Percentiles rank a stretch among this genome's conserved stretches.
Evolutionary conservation across 176 grass and related monocot species (phyloP).

Genomic region (Carex myosuroides): DNA sequence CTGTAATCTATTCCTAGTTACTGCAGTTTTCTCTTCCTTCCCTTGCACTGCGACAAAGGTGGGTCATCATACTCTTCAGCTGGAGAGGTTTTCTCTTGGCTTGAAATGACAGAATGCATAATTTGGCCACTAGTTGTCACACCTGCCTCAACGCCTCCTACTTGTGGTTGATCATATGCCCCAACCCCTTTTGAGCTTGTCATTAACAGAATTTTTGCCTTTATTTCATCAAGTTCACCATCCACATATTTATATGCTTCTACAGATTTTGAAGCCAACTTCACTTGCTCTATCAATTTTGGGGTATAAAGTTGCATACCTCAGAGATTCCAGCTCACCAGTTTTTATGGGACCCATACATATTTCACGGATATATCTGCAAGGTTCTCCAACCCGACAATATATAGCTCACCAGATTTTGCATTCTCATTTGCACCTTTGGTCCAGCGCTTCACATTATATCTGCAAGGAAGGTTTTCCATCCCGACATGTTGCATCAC

Average conservation of each 20-base stretch:
- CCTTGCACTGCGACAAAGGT: too few relatives aligned
- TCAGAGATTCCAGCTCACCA: neutral
- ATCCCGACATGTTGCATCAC: neutral
- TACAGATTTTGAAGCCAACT: neutral
- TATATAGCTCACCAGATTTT: neutral
- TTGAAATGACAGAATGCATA: too few relatives aligned
- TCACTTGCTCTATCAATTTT: neutral
- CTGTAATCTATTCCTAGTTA: too few relatives aligned
- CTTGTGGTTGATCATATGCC: too few relatives aligned
- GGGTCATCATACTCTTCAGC: too few relatives aligned
- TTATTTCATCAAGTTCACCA: neutral
- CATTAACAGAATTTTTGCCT: neutral
- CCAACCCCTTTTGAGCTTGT: too few relatives aligned
- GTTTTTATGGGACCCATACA: neutral
- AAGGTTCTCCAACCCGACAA: too few relatives aligned
- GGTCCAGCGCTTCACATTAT: neutral
- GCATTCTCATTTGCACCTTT: neutral
- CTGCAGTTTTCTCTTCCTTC: too few relatives aligned
- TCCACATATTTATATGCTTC: neutral
- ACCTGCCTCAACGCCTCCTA: too few relatives aligned
- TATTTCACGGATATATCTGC: too few relatives aligned
- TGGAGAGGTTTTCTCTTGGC: too few relatives aligned
- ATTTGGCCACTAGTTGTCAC: too few relatives aligned
- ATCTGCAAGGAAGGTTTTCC: neutral
- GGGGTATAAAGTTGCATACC: neutral